Conservation (phyloP, 306 rosid species). For the Pueraria montana region DNA sequence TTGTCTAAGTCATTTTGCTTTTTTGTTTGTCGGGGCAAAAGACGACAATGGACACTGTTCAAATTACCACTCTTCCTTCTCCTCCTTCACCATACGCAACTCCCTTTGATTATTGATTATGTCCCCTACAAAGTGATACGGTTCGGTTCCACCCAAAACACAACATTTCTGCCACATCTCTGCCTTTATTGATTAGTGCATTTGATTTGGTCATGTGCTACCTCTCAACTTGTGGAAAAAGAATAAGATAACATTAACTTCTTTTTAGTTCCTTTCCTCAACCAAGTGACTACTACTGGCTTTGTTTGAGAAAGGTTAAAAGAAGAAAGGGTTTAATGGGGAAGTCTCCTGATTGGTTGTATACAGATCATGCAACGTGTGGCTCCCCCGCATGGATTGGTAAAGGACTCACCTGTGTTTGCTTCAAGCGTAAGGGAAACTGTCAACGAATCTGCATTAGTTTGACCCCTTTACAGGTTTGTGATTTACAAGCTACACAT, state of each 20-base stretch:
- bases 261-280: constrained; percentile 24
- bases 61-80: constrained; percentile 39
- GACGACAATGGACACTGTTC: constrained; percentile 54
- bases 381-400: constrained; percentile 83
- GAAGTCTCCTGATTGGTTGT: constrained; percentile 50
- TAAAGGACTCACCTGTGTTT: constrained; percentile 87
- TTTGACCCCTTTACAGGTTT: constrained; percentile 83
- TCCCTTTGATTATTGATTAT: constrained; percentile 16
- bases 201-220: neutral
- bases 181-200: neutral
- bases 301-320: constrained; percentile 14
- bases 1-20: constrained; percentile 49
- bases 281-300: constrained; percentile 2
- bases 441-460: constrained; percentile 68
- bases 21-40: constrained; percentile 55
- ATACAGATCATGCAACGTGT: constrained; percentile 71
- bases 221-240: neutral
- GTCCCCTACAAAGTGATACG: constrained; percentile 31
- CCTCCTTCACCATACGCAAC: constrained; percentile 33
- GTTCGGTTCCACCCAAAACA: constrained; percentile 28
- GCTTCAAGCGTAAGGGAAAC: constrained; percentile 87
- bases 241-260: neutral
- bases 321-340: constrained; percentile 45
- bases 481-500: constrained; percentile 17
- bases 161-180: constrained; percentile 38